A percentile compares a stretch with the other conserved stretches of the same genome.
Conservation (phyloP, 805 yeast genomes). For the Cyberlindnera euphorbiiphila region DNA sequence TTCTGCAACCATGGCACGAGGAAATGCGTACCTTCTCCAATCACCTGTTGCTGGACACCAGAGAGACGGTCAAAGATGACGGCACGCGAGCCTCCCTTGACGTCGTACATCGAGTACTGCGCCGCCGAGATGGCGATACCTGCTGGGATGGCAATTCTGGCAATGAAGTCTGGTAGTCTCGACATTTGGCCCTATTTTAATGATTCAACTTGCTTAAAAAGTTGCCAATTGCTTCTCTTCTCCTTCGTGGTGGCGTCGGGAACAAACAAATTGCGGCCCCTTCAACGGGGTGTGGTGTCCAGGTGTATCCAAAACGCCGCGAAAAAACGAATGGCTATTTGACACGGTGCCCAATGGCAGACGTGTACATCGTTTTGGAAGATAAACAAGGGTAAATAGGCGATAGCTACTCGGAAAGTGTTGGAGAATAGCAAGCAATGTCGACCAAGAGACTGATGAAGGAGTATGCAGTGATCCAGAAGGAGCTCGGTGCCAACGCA, state of each 20-base stretch:
- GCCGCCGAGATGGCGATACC: conserved; percentile 68
- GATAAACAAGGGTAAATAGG: not conserved
- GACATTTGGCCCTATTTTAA: no score
- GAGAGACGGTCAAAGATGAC: conserved; percentile 87
- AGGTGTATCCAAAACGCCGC: no score
- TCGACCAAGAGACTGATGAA: conserved; percentile 34
- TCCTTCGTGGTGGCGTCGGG: no score
- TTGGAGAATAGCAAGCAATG: conserved; percentile 13
- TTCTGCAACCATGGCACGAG: conserved; percentile 93
- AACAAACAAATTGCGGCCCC: no score
- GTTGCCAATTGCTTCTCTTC: no score
- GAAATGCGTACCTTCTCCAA: conserved; percentile 97
- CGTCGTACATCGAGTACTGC: conserved; percentile 87
- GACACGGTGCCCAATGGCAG: not conserved
- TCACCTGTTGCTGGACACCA: conserved; percentile 84
- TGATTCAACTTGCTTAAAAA: no score
- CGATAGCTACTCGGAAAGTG: no score
- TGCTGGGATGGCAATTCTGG: conserved; percentile 61
- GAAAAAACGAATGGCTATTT: no score
- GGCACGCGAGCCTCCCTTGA: conserved; percentile 93
- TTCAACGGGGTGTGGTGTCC: no score
- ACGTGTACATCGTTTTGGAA: not conserved
- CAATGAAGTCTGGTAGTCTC: conserved; percentile 36
- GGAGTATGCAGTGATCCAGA: conserved; percentile 32
- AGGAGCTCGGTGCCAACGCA: conserved; percentile 22